phyloP scores from a whole-genome alignment of 106 monocot genomes.

The Chionographis japonica region DNA sequence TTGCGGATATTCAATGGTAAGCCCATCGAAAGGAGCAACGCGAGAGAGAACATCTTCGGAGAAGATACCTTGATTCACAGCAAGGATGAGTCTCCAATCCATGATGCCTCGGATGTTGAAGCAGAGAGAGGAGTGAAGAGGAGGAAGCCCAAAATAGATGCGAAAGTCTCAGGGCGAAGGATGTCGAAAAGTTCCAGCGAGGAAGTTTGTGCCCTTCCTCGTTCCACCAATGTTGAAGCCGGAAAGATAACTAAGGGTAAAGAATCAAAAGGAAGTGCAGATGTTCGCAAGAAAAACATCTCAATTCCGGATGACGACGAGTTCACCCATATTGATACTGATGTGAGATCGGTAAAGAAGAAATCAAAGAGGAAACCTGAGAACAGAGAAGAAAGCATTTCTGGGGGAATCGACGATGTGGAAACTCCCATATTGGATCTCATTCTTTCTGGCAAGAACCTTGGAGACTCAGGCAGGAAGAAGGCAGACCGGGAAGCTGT shows the following conservation, averaged over 20 bases:
- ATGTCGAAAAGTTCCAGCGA: neutral
- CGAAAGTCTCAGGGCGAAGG: neutral
- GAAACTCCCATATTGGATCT: conserved; percentile 36
- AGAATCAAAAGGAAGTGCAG: neutral
- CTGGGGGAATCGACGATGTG: conserved; percentile 28
- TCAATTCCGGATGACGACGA: neutral
- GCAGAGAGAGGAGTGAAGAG: conserved; percentile 18
- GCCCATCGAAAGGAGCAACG: conserved; percentile 32
- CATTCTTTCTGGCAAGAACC: conserved; percentile 10
- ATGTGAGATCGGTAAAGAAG: conserved; percentile 2
- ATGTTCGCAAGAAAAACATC: neutral
- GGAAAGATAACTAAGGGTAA: conserved; percentile 12
- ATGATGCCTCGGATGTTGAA: conserved; percentile 13
- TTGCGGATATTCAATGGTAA: conserved; percentile 75
- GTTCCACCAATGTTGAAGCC: neutral
- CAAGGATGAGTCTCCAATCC: conserved; percentile 5
- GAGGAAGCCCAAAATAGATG: conserved; percentile 25
- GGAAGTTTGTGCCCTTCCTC: neutral
- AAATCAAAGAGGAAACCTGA: conserved; percentile 14
- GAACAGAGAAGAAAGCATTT: neutral
- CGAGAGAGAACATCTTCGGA: conserved; percentile 9
- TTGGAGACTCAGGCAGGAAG: neutral
- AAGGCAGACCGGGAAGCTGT: neutral
- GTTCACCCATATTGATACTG: neutral
- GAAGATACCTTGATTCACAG: conserved; percentile 2